phyloP scores from a whole-genome alignment of 106 monocot genomes.

The Chionographis japonica region DNA sequence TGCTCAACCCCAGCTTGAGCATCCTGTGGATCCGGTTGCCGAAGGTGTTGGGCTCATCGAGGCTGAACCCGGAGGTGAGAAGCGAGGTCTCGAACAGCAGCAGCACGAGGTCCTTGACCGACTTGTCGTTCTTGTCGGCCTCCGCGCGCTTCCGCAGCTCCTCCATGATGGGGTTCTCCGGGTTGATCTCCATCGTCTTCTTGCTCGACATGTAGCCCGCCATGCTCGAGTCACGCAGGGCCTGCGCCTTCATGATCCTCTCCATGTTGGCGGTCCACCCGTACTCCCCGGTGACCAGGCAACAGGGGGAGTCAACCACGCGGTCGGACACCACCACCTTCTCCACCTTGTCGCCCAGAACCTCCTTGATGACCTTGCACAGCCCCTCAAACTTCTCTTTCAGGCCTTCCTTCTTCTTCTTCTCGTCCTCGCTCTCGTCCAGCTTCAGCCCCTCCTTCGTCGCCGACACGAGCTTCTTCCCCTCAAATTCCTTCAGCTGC shows the following conservation, averaged over 20 bases:
- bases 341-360: slow-evolving; percentile 27
- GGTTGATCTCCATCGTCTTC: slow-evolving; percentile 48
- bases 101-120: slow-evolving; percentile 30
- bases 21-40: slow-evolving; percentile 36
- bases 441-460: slow-evolving; percentile 38
- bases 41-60: slow-evolving; percentile 37
- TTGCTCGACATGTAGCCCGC: slow-evolving; percentile 37
- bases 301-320: slow-evolving; percentile 1
- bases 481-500: slow-evolving; percentile 9
- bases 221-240: slow-evolving; percentile 9
- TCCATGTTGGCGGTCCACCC: not conserved
- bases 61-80: slow-evolving; percentile 32
- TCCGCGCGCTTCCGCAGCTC: slow-evolving; percentile 29
- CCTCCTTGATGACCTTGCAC: slow-evolving; percentile 39
- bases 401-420: slow-evolving; percentile 22
- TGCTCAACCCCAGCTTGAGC: slow-evolving; percentile 34
- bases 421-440: slow-evolving; percentile 31
- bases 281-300: slow-evolving; percentile 1
- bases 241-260: slow-evolving; percentile 12
- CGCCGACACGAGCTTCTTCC: slow-evolving; percentile 33
- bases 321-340: slow-evolving; percentile 7
- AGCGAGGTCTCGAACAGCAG: slow-evolving; percentile 25
- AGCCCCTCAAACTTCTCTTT: slow-evolving; percentile 31
- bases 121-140: slow-evolving; percentile 36
- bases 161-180: slow-evolving; percentile 38